Conservation (phyloP, 106 monocot species). For the Dendrobium officinale region DNA sequence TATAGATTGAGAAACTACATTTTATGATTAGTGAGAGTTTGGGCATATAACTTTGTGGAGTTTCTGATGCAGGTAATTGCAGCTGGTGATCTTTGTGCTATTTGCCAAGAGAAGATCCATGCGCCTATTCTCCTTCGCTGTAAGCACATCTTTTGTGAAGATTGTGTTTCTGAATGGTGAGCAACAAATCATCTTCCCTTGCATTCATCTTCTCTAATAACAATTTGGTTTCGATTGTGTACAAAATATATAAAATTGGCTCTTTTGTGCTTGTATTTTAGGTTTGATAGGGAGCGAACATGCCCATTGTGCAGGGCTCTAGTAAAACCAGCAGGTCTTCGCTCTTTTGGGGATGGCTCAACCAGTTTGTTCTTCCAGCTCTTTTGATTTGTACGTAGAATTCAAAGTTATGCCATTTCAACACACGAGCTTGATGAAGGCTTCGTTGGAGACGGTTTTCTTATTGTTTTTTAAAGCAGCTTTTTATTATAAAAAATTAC, state of each 20-base stretch:
- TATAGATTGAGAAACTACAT: background rate
- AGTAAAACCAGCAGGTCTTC: constrained; percentile 80
- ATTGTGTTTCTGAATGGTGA: constrained; percentile 95
- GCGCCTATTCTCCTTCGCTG: constrained; percentile 77
- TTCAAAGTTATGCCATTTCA: background rate
- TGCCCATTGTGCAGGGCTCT: constrained; percentile 85
- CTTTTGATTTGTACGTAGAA: constrained; percentile 30
- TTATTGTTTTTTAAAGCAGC: too few relatives aligned
- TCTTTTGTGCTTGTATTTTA: constrained; percentile 14
- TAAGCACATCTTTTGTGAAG: constrained; percentile 96
- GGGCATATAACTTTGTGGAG: background rate
- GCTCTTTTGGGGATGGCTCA: constrained; percentile 86
- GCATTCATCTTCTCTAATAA: background rate
- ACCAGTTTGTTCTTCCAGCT: constrained; percentile 92
- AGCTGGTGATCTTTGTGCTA: constrained; percentile 90
- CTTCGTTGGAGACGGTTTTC: too few relatives aligned
- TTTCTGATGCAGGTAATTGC: constrained; percentile 44
- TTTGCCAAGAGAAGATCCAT: constrained; percentile 97
- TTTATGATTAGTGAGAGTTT: background rate
- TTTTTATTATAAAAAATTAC: too few relatives aligned
- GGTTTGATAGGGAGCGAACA: constrained; percentile 92
- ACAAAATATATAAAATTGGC: background rate
- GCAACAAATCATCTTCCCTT: background rate
- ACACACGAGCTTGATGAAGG: too few relatives aligned
- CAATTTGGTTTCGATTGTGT: background rate